These are phyloP conservation scores for Hsuehochloa calcarea DNA, from an alignment of 176 grass and related monocot genomes.

Conservation along the genomic window DNA sequence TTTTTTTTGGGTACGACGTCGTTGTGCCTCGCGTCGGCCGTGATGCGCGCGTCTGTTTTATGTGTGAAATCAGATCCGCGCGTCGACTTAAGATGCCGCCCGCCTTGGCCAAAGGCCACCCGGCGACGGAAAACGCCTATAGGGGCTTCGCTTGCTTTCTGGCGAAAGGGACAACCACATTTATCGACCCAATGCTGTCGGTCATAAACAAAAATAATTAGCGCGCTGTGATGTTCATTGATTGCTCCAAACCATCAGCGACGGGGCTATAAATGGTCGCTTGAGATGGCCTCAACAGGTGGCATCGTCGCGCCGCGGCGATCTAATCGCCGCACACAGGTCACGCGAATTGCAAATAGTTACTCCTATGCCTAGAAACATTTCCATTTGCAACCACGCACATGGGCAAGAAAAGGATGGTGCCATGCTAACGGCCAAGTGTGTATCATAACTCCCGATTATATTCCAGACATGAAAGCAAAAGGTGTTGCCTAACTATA, in stretches of 20 bases:
- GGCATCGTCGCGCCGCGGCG: not conserved
- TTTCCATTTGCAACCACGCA: not conserved
- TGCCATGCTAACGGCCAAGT: not conserved
- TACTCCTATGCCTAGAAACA: too few species aligned
- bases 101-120: not conserved
- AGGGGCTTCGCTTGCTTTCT: not conserved
- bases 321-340: not conserved
- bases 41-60: too few species aligned
- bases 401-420: slow-evolving; percentile 11
- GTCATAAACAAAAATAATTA: not conserved
- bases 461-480: not conserved
- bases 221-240: slow-evolving; percentile 1
- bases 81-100: too few species aligned
- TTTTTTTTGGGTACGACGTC: too few species aligned
- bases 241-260: slow-evolving; percentile 6
- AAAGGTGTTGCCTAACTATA: not conserved
- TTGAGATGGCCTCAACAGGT: slow-evolving; percentile 14
- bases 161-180: slow-evolving; percentile 8
- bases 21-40: not conserved
- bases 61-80: too few species aligned
- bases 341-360: not conserved
- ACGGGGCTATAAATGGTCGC: not conserved
- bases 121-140: not conserved
- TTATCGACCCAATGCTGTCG: not conserved
- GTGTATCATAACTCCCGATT: not conserved